A percentile compares a stretch with the other conserved stretches of the same genome.
Conservation (phyloP, 768 basidiomycete species). For the Suillus decipiens region DNA sequence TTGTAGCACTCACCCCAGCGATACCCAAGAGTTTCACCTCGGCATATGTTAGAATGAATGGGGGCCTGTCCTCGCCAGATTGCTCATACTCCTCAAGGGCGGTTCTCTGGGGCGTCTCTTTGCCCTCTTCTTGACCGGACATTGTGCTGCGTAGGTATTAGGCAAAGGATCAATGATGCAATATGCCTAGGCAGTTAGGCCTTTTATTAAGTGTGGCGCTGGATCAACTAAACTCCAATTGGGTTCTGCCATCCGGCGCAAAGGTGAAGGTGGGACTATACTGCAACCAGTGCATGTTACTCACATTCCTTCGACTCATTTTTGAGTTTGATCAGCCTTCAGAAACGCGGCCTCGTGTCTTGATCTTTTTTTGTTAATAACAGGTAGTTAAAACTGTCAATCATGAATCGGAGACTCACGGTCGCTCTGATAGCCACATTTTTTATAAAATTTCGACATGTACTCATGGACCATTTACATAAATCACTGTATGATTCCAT, state of each 20-base stretch:
- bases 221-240: background rate
- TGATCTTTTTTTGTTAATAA: too few relatives aligned
- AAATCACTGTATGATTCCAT: too few relatives aligned
- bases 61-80: constrained; percentile 33
- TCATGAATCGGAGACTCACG: too few relatives aligned
- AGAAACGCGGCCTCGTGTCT: too few relatives aligned
- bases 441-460: too few relatives aligned
- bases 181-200: background rate
- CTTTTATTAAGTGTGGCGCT: background rate
- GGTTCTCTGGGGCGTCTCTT: background rate
- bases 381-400: too few relatives aligned
- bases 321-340: too few relatives aligned
- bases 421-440: too few relatives aligned
- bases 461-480: too few relatives aligned
- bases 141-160: background rate
- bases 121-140: background rate
- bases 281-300: too few relatives aligned
- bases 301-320: too few relatives aligned
- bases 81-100: constrained; percentile 31
- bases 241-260: background rate
- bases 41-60: constrained; percentile 41
- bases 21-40: constrained; percentile 65
- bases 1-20: constrained; percentile 48
- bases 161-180: background rate
- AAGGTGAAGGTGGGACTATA: too few relatives aligned